Evolutionary conservation across 495 filamentous ascomycete genomes (phyloP), one percentile per base, ranked within the genome.

Genomic region (Penicilliopsis zonata): DNA sequence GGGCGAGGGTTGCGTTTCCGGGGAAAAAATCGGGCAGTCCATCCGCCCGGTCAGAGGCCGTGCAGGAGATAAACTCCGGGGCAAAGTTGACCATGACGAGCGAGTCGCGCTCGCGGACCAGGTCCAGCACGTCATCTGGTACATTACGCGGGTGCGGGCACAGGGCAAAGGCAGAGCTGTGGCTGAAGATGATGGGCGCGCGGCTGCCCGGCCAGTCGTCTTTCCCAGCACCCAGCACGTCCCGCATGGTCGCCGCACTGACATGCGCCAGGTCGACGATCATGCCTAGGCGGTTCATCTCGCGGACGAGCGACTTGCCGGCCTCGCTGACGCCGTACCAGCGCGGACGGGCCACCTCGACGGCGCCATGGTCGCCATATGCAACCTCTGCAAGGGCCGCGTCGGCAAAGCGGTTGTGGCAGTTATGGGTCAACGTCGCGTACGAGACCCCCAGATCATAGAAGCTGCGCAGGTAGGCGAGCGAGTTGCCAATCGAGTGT

Each of bases 401-500:
- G 45, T 95, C 90, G 17, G 86, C 86, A 55, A 80, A 95, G 19
- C 59, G 63, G 53, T 95, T 98, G 50, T 87, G 82, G 61, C 90
- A 98, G 58, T 93, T 93, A 57, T 92, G 86, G 2, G 83, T 93
- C 9, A 98, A 57, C 0, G 88, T 95, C 5, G 80, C 78, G 42
- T 95, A 95, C 25, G 83, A 77, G 5, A 93, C 87, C n/a, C 88
- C 90, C 9, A 90, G 62, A 2, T 64, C 61, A 49, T 87, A 59
- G 50, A 74, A 92, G 5, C 70, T 63, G 3, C 90, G 76, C 13
- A 95, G 64, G 31, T 77, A 82, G 13, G 84, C 69, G 7, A 80
- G 54, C 1, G 78, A 82, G 62, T 94, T 94, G 23, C 85, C 88
- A 36, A 98, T 92, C 42, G 94, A 87, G 50, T 98, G 90, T 1